A percentile compares a stretch with the other conserved stretches of the same genome.
phyloP scores from a whole-genome alignment of 257 asterid species.

The Solanum etuberosum region DNA sequence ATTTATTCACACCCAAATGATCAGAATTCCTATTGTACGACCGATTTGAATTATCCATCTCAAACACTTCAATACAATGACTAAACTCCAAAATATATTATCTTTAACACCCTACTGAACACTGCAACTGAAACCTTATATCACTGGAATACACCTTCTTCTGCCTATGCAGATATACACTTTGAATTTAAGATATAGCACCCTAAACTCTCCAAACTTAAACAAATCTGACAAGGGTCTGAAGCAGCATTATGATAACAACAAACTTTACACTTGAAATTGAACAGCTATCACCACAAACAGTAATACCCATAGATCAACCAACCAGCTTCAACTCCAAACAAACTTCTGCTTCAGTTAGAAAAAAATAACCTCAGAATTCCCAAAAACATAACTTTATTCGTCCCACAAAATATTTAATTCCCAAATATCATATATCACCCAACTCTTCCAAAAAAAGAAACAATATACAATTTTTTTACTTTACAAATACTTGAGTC shows the following conservation, averaged over 20 bases:
- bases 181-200: not conserved
- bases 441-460: not conserved
- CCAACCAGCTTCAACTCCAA: not conserved
- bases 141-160: not conserved
- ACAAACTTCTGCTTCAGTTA: not conserved
- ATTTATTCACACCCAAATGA: constrained; percentile 70
- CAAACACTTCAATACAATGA: not conserved
- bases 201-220: not conserved
- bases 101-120: not conserved
- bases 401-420: not conserved
- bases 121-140: not conserved
- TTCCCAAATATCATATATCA: not conserved
- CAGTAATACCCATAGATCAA: not conserved
- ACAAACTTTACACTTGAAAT: not conserved
- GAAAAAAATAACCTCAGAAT: not conserved
- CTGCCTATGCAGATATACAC: not conserved
- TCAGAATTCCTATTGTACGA: constrained; percentile 42
- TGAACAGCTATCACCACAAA: not conserved
- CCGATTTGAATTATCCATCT: constrained; percentile 60
- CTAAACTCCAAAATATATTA: not conserved
- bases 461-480: not conserved
- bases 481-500: not conserved
- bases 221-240: not conserved
- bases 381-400: not conserved
- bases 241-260: not conserved